Percentiles rank a stretch among this genome's conserved stretches.
phyloP scores from a whole-genome alignment of 768 basidiomycete species.

The Leccinum uliginosum region DNA sequence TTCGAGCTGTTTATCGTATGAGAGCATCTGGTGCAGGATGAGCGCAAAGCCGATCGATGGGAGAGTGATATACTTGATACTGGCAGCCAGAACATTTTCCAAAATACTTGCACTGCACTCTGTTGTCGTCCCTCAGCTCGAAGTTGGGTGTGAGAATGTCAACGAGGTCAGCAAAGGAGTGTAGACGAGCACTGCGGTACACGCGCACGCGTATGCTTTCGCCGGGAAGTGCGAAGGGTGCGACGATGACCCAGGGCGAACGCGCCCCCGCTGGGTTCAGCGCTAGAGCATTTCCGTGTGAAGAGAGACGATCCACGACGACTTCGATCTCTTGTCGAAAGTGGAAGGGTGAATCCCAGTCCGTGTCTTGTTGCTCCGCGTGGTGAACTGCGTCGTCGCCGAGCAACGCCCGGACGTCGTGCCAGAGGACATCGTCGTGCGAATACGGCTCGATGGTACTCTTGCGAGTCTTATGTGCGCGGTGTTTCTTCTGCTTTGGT shows the following conservation, averaged over 20 bases:
- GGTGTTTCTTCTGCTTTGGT: constrained; percentile 31
- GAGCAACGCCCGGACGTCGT: constrained; percentile 64
- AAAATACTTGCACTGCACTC: constrained; percentile 82
- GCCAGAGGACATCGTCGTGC: constrained; percentile 68
- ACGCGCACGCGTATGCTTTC: constrained; percentile 74
- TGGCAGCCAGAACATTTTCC: constrained; percentile 90
- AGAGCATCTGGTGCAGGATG: constrained; percentile 59
- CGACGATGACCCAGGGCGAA: constrained; percentile 74
- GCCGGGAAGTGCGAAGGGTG: constrained; percentile 81
- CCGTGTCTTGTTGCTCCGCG: constrained; percentile 43
- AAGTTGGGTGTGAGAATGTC: constrained; percentile 59
- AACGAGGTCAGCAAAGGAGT: constrained; percentile 75
- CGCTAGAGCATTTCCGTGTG: constrained; percentile 63
- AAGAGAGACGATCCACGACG: constrained; percentile 58
- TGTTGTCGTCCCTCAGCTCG: constrained; percentile 58
- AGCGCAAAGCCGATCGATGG: not conserved
- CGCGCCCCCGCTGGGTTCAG: constrained; percentile 40
- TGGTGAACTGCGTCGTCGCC: constrained; percentile 54
- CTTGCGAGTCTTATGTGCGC: constrained; percentile 14
- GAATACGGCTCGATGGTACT: constrained; percentile 52
- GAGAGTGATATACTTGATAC: constrained; percentile 60
- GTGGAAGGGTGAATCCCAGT: constrained; percentile 57
- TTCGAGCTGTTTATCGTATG: constrained; percentile 80
- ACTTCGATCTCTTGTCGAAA: constrained; percentile 63
- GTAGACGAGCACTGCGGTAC: constrained; percentile 63